Evolutionary conservation across 1,284 basidiomycete species (phyloP).

Genomic region (Trametes hirsuta): DNA sequence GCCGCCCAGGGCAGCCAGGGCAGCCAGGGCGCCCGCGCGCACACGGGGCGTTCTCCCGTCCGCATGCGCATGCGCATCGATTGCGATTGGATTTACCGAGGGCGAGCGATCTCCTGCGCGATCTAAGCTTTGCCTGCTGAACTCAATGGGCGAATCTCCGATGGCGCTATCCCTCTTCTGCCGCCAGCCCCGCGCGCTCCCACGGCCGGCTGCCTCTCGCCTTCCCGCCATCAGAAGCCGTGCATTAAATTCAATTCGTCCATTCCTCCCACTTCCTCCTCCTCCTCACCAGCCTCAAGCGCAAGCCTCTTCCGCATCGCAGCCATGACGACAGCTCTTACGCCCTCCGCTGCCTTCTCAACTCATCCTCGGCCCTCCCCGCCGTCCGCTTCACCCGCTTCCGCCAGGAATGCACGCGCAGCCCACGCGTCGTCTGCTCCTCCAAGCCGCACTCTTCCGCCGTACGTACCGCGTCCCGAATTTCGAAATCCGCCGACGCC

Average conservation of each 20-base stretch:
- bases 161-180: conserved; percentile 16
- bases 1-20: not conserved
- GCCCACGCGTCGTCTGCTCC: not conserved
- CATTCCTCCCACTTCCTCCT: not conserved
- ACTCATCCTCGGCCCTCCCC: not conserved
- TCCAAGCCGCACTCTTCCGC: not conserved
- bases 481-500: not conserved
- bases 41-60: not conserved
- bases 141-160: not conserved
- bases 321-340: conserved; percentile 9
- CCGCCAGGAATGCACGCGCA: conserved; percentile 2
- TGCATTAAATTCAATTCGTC: not conserved
- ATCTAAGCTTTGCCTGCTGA: conserved; percentile 14
- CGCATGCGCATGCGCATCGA: not conserved
- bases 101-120: conserved; percentile 14
- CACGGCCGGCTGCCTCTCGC: not conserved
- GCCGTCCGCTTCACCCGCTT: no score
- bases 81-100: conserved; percentile 1
- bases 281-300: not conserved
- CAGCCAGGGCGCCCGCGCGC: not conserved
- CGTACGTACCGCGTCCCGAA: not conserved
- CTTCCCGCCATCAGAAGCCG: not conserved
- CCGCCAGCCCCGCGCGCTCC: conserved; percentile 1
- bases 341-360: not conserved
- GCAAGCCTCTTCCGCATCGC: not conserved